Evolutionary conservation across 495 filamentous ascomycete species (phyloP), one percentile per base, ranked within the genome.

Genomic region (Penicillium longicatenatum): DNA sequence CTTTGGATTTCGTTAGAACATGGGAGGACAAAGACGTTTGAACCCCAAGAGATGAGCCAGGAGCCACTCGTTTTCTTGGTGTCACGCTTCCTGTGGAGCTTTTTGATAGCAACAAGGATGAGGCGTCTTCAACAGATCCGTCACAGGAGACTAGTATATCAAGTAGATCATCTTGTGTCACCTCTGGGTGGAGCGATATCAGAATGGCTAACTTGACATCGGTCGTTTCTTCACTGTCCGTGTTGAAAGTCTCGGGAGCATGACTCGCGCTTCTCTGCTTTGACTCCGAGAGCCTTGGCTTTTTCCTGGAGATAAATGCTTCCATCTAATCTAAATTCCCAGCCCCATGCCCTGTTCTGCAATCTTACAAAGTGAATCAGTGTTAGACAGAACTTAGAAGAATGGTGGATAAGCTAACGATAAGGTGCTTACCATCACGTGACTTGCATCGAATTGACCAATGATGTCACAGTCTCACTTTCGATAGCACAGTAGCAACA

Each of bases 181-280:
- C 55, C 5, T 75, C 56, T 0, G 89, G 84, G 61, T 90, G 81
- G 2, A 97, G 80, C 0, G 94, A 97, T 1, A 86, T 78, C 6
- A 98, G 79, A 1, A 92, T 80, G 2, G 92, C 92, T 3, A 98
- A 73, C 66, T 97, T 97, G 60, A 94, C 72, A 63, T 98, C 93
- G 0, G 93, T 98, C 4, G 89, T 87, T 19, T 93, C 89, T 16
- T 91, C 84, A 7, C 84, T 79, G 19, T 61, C 62, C 11, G 47
- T 24, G 37, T 30, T 45, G 6, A 17, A 35, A 35, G 50, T 41
- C 35, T 52, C 21, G 16, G 50, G 42, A 20, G 7, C 41, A 41
- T 20, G 17, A 35, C 2, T 51, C 43, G 33, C 10, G n/a, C 10
- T 16, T 31, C 50, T 43, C 19, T 51, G 54, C 33, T 37, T 46